phyloP scores from a whole-genome alignment of 1,139 yeast species.

The Zygoascus meyerae region DNA sequence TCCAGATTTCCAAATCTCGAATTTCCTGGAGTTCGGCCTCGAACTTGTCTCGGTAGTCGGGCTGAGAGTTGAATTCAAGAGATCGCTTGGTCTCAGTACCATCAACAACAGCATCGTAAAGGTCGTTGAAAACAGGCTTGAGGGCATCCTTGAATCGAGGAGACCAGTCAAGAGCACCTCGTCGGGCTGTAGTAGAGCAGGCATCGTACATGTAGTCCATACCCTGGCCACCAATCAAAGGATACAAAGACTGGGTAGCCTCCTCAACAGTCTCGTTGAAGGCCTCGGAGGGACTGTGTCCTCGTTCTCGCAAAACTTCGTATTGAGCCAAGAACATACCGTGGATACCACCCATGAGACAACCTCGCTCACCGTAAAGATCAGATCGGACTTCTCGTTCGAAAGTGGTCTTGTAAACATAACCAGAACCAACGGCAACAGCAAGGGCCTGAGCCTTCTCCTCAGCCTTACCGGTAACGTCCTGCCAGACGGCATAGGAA shows the following conservation, averaged over 20 bases:
- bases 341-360: conserved; percentile 99
- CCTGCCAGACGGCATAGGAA: conserved; percentile 98
- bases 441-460: conserved; percentile 98
- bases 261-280: conserved; percentile 99
- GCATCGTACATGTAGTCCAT: conserved; percentile 99
- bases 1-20: conserved; percentile 99
- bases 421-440: conserved; percentile 98
- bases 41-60: conserved; percentile 95
- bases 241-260: conserved; percentile 98
- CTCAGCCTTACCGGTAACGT: conserved; percentile 97
- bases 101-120: conserved; percentile 90
- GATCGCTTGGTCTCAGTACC: conserved; percentile 98
- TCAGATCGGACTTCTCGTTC: conserved; percentile 99
- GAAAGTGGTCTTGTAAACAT: conserved; percentile 98
- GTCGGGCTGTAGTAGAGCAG: conserved; percentile 99
- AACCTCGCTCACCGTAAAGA: conserved; percentile 99
- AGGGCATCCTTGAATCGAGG: conserved; percentile 97
- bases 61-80: conserved; percentile 94
- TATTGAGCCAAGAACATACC: conserved; percentile 99
- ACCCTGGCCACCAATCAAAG: conserved; percentile 98
- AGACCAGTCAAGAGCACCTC: conserved; percentile 99
- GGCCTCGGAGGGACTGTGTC: conserved; percentile 99
- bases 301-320: conserved; percentile 99
- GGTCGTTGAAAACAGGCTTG: conserved; percentile 95
- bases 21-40: conserved; percentile 89